phyloP scores from a whole-genome alignment of 257 asterid genomes.

The Plectranthus barbatus region DNA sequence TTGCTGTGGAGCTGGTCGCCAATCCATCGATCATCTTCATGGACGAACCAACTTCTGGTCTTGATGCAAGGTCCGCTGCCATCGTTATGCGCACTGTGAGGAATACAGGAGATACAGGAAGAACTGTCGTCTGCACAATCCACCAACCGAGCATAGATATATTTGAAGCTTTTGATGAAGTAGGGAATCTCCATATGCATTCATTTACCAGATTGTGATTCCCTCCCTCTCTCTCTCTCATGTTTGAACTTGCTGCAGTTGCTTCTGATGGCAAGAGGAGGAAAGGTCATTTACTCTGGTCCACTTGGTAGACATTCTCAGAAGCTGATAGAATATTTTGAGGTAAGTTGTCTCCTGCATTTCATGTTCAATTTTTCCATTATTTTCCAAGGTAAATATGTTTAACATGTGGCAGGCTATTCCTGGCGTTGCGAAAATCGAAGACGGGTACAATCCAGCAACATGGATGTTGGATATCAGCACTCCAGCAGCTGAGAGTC shows the following conservation, averaged over 20 bases:
- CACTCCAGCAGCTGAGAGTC: slow-evolving; percentile 30
- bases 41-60: slow-evolving; percentile 64
- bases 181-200: background rate
- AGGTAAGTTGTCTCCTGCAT: slow-evolving; percentile 25
- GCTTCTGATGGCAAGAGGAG: slow-evolving; percentile 51
- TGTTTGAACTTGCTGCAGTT: slow-evolving; percentile 31
- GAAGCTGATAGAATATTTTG: slow-evolving; percentile 42
- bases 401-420: slow-evolving; percentile 32
- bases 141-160: slow-evolving; percentile 68
- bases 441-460: slow-evolving; percentile 43
- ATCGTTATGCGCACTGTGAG: slow-evolving; percentile 51
- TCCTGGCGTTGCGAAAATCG: slow-evolving; percentile 40
- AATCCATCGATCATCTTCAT: slow-evolving; percentile 56
- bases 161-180: slow-evolving; percentile 60
- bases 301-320: slow-evolving; percentile 43
- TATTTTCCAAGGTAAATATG: no score
- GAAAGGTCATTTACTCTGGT: slow-evolving; percentile 39
- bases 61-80: slow-evolving; percentile 64
- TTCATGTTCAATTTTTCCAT: no score
- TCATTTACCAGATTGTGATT: no score
- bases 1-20: slow-evolving; percentile 54
- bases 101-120: slow-evolving; percentile 42
- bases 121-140: slow-evolving; percentile 56
- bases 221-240: no score
- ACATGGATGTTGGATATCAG: slow-evolving; percentile 55